These are phyloP conservation scores for Pouteria glomerata DNA, from an alignment of 148 eudicot species.

Conservation along the genomic window DNA sequence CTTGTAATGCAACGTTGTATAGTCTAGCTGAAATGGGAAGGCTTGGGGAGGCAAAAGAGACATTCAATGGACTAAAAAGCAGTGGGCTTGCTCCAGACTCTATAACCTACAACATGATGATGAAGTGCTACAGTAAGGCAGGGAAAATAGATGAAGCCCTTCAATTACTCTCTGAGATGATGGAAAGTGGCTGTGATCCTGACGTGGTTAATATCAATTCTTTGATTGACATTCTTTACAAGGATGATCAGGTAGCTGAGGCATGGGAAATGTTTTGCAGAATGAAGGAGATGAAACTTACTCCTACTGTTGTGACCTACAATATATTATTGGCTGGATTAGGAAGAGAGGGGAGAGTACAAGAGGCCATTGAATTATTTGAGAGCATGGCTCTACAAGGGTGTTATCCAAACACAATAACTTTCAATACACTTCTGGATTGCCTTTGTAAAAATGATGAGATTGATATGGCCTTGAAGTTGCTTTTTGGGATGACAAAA, in stretches of 20 bases:
- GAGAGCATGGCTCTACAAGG: constrained; percentile 48
- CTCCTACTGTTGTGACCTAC: constrained; percentile 87
- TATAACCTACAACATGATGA: constrained; percentile 91
- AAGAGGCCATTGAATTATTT: constrained; percentile 63
- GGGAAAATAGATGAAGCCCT: constrained; percentile 80
- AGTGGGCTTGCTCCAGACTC: constrained; percentile 84
- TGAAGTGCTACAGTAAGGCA: constrained; percentile 79
- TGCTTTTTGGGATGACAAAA: constrained; percentile 59
- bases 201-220: constrained; percentile 82
- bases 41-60: constrained; percentile 65
- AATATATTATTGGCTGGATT: constrained; percentile 85
- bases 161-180: constrained; percentile 59
- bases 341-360: constrained; percentile 69
- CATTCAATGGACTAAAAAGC: constrained; percentile 55
- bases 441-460: constrained; percentile 84
- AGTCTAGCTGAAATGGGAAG: constrained; percentile 74
- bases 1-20: constrained; percentile 82
- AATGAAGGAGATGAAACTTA: constrained; percentile 60
- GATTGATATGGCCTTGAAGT: constrained; percentile 56
- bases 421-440: constrained; percentile 77
- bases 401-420: constrained; percentile 69
- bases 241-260: constrained; percentile 66
- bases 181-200: constrained; percentile 56
- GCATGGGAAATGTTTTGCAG: constrained; percentile 77
- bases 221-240: constrained; percentile 78